Evolutionary conservation across 1,284 basidiomycete species (phyloP).

Genomic region (Singerocomus inundabilis): DNA sequence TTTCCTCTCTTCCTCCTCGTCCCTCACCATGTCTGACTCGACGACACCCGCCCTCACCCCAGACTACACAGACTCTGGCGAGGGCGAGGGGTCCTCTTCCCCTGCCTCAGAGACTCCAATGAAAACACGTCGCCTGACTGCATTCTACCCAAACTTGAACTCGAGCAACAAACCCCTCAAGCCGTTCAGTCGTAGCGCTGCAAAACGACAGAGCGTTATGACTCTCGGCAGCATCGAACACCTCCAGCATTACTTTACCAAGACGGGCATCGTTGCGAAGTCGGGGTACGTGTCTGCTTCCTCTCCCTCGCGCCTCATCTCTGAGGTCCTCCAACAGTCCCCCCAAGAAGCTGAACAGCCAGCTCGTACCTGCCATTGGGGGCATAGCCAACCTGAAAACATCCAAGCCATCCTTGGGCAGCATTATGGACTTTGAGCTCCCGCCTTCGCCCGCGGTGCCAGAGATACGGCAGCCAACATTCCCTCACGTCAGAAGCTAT

Average conservation of each 20-base stretch:
- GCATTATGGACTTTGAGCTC: conserved; percentile 52
- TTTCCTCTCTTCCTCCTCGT: conserved; percentile 6
- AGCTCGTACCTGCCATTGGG: conserved; percentile 73
- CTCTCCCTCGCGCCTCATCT: not conserved
- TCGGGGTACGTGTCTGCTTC: conserved; percentile 53
- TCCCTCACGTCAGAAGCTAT: conserved; percentile 57
- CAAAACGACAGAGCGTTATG: conserved; percentile 85
- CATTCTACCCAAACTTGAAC: conserved; percentile 74
- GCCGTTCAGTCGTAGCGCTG: conserved; percentile 81
- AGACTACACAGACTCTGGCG: conserved; percentile 48
- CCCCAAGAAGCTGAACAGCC: conserved; percentile 53
- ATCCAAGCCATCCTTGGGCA: conserved; percentile 41
- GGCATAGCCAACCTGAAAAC: conserved; percentile 40
- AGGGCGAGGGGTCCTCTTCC: conserved; percentile 27
- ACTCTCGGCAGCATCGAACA: conserved; percentile 84
- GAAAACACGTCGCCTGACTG: conserved; percentile 53
- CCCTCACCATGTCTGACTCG: conserved; percentile 37
- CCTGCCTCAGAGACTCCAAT: conserved; percentile 22
- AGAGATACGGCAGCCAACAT: conserved; percentile 40
- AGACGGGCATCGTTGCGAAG: conserved; percentile 73
- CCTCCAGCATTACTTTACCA: conserved; percentile 86
- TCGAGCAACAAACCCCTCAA: conserved; percentile 69
- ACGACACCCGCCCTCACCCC: conserved; percentile 49
- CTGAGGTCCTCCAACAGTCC: conserved; percentile 38
- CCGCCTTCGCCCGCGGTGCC: conserved; percentile 69